A percentile compares a stretch with the other conserved stretches of the same genome.
These are phyloP conservation scores for Malus hybrid DNA, from an alignment of 331 rosid species.

Conservation along the genomic window DNA sequence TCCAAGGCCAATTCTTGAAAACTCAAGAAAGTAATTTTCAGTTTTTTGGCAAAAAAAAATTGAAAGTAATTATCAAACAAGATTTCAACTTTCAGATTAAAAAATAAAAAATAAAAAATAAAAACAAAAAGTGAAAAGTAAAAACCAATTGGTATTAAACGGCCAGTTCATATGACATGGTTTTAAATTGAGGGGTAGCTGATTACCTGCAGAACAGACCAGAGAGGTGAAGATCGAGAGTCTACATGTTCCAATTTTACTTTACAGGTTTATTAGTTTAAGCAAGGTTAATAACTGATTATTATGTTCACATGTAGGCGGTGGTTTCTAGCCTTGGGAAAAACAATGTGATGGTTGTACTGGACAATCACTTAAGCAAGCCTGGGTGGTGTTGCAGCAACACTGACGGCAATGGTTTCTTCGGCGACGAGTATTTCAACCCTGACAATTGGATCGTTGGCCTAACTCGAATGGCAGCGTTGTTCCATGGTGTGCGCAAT, in stretches of 20 bases:
- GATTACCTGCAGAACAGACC: neutral
- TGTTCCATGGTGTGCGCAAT: conserved; percentile 50
- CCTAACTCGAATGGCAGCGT: conserved; percentile 64
- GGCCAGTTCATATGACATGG: too few relatives aligned
- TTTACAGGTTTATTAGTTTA: neutral
- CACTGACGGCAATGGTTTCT: conserved; percentile 72
- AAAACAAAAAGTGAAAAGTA: too few relatives aligned
- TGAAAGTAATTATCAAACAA: too few relatives aligned
- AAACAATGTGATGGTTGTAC: conserved; percentile 69
- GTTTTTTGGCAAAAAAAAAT: too few relatives aligned
- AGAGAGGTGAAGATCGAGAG: neutral
- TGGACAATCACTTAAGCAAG: conserved; percentile 75
- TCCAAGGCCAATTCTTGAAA: too few relatives aligned
- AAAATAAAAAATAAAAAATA: too few relatives aligned
- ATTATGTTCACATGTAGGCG: conserved; percentile 22
- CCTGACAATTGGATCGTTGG: conserved; percentile 67
- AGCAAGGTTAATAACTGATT: neutral
- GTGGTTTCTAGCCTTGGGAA: conserved; percentile 65
- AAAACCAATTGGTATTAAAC: too few relatives aligned
- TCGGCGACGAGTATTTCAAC: conserved; percentile 64
- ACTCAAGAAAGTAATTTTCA: too few relatives aligned
- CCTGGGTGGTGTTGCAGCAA: conserved; percentile 94
- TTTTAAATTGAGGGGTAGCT: neutral
- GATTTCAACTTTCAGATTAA: too few relatives aligned
- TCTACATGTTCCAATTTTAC: neutral